These are phyloP conservation scores for Aspergillus latus DNA, from an alignment of 2,329 filamentous ascomycete species.

Conservation along the genomic window DNA sequence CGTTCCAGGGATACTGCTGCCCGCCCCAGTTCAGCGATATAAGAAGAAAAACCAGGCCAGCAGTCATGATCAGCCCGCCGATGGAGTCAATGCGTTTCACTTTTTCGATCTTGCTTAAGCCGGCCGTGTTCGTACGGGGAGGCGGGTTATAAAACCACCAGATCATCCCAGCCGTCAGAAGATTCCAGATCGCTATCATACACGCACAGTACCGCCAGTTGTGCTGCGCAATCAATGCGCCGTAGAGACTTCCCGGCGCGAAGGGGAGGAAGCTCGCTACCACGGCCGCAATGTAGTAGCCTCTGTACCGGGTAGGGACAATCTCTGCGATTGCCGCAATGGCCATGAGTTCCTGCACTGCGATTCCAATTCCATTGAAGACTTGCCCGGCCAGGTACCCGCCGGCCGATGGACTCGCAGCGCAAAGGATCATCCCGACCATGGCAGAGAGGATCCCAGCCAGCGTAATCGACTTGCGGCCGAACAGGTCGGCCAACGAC, in stretches of 20 bases:
- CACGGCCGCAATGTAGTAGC: conserved; percentile 5
- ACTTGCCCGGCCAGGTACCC: conserved; percentile 7
- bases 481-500: not conserved
- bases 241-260: conserved; percentile 5
- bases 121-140: not conserved
- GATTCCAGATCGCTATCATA: conserved; percentile 7
- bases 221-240: not conserved
- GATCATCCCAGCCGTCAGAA: not conserved
- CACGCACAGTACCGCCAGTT: conserved; percentile 9
- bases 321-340: conserved; percentile 5
- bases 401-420: not conserved
- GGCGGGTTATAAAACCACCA: conserved; percentile 4
- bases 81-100: conserved; percentile 2
- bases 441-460: not conserved
- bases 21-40: conserved; percentile 6
- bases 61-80: conserved; percentile 3
- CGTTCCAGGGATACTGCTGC: conserved; percentile 6
- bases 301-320: conserved; percentile 4
- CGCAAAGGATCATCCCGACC: conserved; percentile 3
- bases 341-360: conserved; percentile 9
- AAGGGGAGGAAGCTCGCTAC: conserved; percentile 11
- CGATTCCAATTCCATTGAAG: conserved; percentile 7
- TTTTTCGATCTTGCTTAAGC: not conserved
- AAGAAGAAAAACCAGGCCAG: conserved; percentile 3
- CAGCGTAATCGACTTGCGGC: conserved; percentile 1